Evolutionary conservation across 2,329 filamentous ascomycete species (phyloP).

Genomic region (Thyridium curvatum): DNA sequence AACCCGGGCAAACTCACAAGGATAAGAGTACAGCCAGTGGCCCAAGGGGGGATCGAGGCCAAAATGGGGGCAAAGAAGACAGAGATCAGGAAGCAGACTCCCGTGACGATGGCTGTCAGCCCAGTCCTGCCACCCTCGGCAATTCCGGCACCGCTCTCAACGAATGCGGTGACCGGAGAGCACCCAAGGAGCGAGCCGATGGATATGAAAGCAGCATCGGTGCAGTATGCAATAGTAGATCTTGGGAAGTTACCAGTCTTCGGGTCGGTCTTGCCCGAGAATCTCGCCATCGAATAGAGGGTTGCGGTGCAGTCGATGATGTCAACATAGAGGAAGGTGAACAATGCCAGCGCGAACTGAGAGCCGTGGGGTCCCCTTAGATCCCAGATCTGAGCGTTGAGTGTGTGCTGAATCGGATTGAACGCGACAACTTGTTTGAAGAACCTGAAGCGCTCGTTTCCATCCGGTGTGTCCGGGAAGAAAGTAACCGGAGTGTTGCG

Average conservation of each 20-base stretch:
- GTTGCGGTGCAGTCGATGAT: slow-evolving; percentile 75
- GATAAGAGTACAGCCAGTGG: slow-evolving; percentile 67
- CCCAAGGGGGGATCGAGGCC: slow-evolving; percentile 72
- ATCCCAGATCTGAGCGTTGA: slow-evolving; percentile 62
- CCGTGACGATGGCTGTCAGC: slow-evolving; percentile 62
- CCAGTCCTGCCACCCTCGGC: slow-evolving; percentile 70
- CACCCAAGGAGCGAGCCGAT: slow-evolving; percentile 64
- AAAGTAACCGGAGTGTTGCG: slow-evolving; percentile 65
- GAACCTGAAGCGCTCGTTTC: slow-evolving; percentile 60
- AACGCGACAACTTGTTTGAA: slow-evolving; percentile 69
- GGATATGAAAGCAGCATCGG: slow-evolving; percentile 65
- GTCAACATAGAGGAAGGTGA: slow-evolving; percentile 75
- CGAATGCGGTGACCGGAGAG: slow-evolving; percentile 68
- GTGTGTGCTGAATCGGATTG: slow-evolving; percentile 59
- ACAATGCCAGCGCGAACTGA: slow-evolving; percentile 64
- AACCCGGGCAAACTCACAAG: slow-evolving; percentile 41
- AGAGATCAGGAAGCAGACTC: slow-evolving; percentile 63
- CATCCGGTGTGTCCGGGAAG: slow-evolving; percentile 61
- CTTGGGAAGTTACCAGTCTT: slow-evolving; percentile 77
- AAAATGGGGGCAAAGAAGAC: slow-evolving; percentile 74
- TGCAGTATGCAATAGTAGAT: slow-evolving; percentile 72
- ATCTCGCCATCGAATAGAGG: slow-evolving; percentile 75
- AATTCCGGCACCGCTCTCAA: slow-evolving; percentile 71
- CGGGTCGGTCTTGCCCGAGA: slow-evolving; percentile 49
- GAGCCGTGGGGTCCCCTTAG: slow-evolving; percentile 45